These are phyloP conservation scores for Lentinula lateritia DNA, from an alignment of 768 basidiomycete species.

Conservation along the genomic window DNA sequence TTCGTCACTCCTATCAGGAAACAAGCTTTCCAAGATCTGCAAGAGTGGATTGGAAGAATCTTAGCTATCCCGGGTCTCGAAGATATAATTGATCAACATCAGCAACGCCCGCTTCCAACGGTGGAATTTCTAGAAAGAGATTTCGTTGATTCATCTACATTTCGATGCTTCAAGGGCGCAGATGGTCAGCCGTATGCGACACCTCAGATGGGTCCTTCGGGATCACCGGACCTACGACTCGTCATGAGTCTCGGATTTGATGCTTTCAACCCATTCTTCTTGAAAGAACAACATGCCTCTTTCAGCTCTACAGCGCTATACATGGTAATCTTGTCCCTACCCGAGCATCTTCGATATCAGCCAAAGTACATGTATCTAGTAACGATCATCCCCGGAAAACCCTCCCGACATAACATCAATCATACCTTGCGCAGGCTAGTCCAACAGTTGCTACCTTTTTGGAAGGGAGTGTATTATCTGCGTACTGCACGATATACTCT, in stretches of 20 bases:
- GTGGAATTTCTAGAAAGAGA: neutral
- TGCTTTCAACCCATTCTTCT: too few relatives aligned
- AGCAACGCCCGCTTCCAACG: neutral
- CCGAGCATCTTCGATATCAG: too few relatives aligned
- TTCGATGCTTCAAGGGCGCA: too few relatives aligned
- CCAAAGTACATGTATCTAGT: too few relatives aligned
- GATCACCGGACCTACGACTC: neutral
- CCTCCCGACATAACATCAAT: conserved; percentile 22
- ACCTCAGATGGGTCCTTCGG: neutral
- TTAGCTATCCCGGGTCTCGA: neutral
- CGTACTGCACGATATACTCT: conserved; percentile 13
- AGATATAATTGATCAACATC: neutral
- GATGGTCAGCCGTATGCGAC: conserved; percentile 13
- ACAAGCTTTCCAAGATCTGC: too few relatives aligned
- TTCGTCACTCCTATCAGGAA: too few relatives aligned
- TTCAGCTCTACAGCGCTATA: too few relatives aligned
- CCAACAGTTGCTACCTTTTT: conserved; percentile 27
- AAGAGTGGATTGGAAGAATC: too few relatives aligned
- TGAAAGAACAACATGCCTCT: too few relatives aligned
- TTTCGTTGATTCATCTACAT: neutral
- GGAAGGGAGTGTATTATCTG: conserved; percentile 23
- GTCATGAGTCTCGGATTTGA: too few relatives aligned
- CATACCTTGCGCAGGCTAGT: conserved; percentile 27
- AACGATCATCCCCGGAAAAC: too few relatives aligned
- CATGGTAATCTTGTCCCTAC: too few relatives aligned